phyloP scores from a whole-genome alignment of 805 yeast species.

The Yamadazyma scolyti region DNA sequence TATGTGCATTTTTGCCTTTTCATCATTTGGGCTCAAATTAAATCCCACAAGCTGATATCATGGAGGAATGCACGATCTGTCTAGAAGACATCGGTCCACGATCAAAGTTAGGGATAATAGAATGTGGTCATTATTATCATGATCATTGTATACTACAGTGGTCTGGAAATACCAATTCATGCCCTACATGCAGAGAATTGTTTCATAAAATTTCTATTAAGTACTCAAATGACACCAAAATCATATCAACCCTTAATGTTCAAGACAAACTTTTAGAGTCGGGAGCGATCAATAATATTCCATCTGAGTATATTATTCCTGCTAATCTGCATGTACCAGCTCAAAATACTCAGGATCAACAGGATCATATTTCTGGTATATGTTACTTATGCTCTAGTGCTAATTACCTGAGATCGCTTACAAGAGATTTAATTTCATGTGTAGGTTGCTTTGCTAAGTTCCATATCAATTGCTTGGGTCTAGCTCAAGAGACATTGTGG shows the following conservation, averaged over 20 bases:
- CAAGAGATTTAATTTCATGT: slow-evolving; percentile 21
- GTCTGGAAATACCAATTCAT: slow-evolving; percentile 53
- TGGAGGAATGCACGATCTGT: slow-evolving; percentile 57
- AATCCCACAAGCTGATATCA: no score
- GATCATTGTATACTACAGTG: slow-evolving; percentile 53
- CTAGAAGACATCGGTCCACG: slow-evolving; percentile 28
- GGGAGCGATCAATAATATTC: slow-evolving; percentile 36
- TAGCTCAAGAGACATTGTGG: slow-evolving; percentile 25
- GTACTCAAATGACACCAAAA: slow-evolving; percentile 6
- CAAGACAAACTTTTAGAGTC: slow-evolving; percentile 30
- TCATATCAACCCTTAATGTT: slow-evolving; percentile 14
- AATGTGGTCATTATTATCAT: slow-evolving; percentile 57
- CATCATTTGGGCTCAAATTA: no score
- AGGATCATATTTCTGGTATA: slow-evolving; percentile 7
- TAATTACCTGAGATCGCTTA: slow-evolving; percentile 19
- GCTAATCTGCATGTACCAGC: slow-evolving; percentile 1
- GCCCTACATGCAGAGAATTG: slow-evolving; percentile 58
- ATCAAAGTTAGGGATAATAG: slow-evolving; percentile 21
- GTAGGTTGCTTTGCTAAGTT: slow-evolving; percentile 35
- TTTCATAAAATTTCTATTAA: slow-evolving; percentile 29
- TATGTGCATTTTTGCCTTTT: no score
- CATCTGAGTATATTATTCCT: slow-evolving; percentile 31
- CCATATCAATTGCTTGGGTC: slow-evolving; percentile 40
- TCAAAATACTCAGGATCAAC: slow-evolving; percentile 1
- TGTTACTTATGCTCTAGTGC: slow-evolving; percentile 30